Conservation (phyloP, 1,284 basidiomycete genomes). For the Cutaneotrichosporon cutaneum region DNA sequence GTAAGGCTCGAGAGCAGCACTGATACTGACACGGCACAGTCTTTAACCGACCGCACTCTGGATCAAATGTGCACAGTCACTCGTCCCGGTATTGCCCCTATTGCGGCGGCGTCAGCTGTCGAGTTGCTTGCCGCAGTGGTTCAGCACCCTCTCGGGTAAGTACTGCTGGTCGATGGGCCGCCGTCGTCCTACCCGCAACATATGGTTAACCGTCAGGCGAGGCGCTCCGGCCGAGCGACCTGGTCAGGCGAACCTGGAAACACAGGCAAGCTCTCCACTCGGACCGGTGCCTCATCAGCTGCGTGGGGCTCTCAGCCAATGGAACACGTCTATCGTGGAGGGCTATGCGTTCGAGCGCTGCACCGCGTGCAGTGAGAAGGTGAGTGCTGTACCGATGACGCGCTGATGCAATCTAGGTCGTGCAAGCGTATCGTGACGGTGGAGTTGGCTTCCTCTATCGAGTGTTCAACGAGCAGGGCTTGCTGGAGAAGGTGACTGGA, state of each 20-base stretch:
- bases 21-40: conserved; percentile 57
- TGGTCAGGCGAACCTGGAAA: not conserved
- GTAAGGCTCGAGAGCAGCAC: conserved; percentile 56
- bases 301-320: conserved; percentile 82
- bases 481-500: conserved; percentile 78
- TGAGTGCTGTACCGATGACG: conserved; percentile 49
- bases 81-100: conserved; percentile 88
- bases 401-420: conserved; percentile 58
- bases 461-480: conserved; percentile 82
- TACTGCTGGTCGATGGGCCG: conserved; percentile 9
- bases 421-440: conserved; percentile 69
- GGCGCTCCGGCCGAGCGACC: conserved; percentile 61
- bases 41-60: conserved; percentile 85
- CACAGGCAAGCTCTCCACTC: conserved; percentile 60
- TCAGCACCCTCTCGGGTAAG: conserved; percentile 84
- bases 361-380: conserved; percentile 82
- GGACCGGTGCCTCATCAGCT: conserved; percentile 92
- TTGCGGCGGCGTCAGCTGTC: conserved; percentile 86
- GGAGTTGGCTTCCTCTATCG: conserved; percentile 76
- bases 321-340: conserved; percentile 76
- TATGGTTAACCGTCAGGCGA: conserved; percentile 54
- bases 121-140: conserved; percentile 85
- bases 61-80: conserved; percentile 99
- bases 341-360: conserved; percentile 85
- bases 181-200: too few species aligned